Conservation (phyloP, 2,329 filamentous ascomycete genomes). For the Cryoendolithus antarcticus region DNA sequence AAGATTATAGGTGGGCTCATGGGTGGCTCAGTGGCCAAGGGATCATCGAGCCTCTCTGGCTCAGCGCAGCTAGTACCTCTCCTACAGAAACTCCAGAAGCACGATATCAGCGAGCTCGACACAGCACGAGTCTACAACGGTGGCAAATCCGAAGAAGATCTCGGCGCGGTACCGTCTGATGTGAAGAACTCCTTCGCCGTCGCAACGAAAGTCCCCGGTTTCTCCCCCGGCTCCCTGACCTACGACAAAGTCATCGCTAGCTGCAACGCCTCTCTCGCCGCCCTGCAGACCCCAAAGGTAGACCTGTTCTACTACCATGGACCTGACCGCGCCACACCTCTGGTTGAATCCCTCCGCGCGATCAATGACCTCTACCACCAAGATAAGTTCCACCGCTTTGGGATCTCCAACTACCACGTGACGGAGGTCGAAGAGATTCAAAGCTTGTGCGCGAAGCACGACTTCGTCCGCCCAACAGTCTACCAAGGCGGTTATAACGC, state of each 20-base stretch:
- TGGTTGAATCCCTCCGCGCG: conserved; percentile 30
- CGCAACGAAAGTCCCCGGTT: conserved; percentile 20
- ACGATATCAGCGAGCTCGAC: conserved; percentile 25
- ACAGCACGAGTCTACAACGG: conserved; percentile 28
- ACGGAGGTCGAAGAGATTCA: conserved; percentile 33
- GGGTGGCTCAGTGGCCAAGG: conserved; percentile 15
- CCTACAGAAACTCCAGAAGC: conserved; percentile 18
- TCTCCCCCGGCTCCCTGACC: conserved; percentile 12
- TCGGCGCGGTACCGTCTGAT: conserved; percentile 23
- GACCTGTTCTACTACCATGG: conserved; percentile 33
- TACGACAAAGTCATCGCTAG: conserved; percentile 16
- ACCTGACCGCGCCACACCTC: conserved; percentile 32
- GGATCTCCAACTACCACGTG: conserved; percentile 35
- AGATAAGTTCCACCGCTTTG: conserved; percentile 35
- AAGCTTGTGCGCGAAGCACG: conserved; percentile 30
- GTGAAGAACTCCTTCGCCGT: conserved; percentile 12
- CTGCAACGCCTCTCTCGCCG: conserved; percentile 15
- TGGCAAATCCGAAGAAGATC: conserved; percentile 29
- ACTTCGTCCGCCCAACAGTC: conserved; percentile 31
- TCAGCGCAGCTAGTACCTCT: conserved; percentile 15
- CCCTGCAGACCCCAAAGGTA: conserved; percentile 18
- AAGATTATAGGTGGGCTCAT: conserved; percentile 19
- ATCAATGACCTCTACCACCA: conserved; percentile 30
- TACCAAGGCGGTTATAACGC: conserved; percentile 40
- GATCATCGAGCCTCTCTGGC: conserved; percentile 12